Evolutionary conservation across 176 grass and related monocot genomes (phyloP), one percentile per base, ranked within the genome.

Genomic region (barley (Hordeum vulgare)): DNA sequence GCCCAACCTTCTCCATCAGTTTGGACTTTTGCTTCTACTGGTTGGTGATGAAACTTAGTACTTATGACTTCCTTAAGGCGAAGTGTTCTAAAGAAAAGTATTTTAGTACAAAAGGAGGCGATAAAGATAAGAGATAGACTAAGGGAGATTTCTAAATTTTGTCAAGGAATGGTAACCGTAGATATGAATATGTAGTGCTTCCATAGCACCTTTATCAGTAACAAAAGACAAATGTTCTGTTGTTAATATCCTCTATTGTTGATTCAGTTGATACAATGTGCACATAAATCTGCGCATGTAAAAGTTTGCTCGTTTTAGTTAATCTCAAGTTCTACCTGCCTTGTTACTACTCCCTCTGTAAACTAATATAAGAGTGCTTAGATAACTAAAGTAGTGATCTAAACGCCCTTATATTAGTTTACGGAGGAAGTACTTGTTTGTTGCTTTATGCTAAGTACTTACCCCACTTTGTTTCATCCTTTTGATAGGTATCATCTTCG

Each of bases 401-500:
- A n/a, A n/a, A n/a, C n/a, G n/a, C n/a, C n/a, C n/a, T n/a, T n/a
- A n/a, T n/a, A n/a, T n/a, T n/a, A n/a, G n/a, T n/a, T n/a, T n/a
- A n/a, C n/a, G n/a, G n/a, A n/a, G n/a, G n/a, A n/a, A n/a, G n/a
- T n/a, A n/a, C 66, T 71, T 29, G 3, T 59, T 8, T 73, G 11
- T 79, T 42, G 75, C 33, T 59, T 84, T 80, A 63, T 79, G 57
- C 45, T 85, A 20, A 66, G 45, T 85, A 35, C 51, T 81, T 45
- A 61, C 66, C 72, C 44, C 42, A 64, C 57, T 63, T 82, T 80
- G 76, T 90, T 75, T 67, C 60, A 78, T 75, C 28, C 17, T 77
- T 78, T 71, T 81, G 13, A 81, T 81, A 97, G 92, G 94, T 91
- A 81, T 86, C 89, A 40, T 86, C 90, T 82, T 90, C 81, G 41